These are phyloP conservation scores for Delonix regia DNA, from an alignment of 306 rosid genomes.

Conservation along the genomic window DNA sequence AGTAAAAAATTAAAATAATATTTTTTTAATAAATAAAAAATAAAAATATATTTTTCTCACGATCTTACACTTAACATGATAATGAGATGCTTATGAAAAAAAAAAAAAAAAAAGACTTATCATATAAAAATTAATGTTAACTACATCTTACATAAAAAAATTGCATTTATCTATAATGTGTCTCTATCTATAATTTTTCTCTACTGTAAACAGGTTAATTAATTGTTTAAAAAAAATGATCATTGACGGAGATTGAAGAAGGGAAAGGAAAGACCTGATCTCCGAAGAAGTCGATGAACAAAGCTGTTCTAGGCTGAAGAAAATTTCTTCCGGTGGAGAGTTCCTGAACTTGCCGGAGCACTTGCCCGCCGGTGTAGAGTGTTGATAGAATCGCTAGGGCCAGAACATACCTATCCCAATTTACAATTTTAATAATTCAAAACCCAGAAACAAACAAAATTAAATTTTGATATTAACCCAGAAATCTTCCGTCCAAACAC, in stretches of 20 bases:
- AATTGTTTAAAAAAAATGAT: not conserved
- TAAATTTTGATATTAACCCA: constrained; percentile 30
- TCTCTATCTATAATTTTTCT: too few relatives aligned
- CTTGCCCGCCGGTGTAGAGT: constrained; percentile 58
- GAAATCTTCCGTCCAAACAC: not conserved
- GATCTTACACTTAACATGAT: too few relatives aligned
- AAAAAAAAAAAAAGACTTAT: too few relatives aligned
- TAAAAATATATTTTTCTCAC: too few relatives aligned
- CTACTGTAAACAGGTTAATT: too few relatives aligned
- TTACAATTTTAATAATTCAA: not conserved
- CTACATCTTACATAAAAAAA: too few relatives aligned
- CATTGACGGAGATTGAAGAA: not conserved
- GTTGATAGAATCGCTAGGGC: constrained; percentile 57
- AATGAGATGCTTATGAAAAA: too few relatives aligned
- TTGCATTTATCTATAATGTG: too few relatives aligned
- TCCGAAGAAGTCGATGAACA: constrained; percentile 60
- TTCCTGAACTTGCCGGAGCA: constrained; percentile 48
- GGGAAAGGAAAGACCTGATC: constrained; percentile 63
- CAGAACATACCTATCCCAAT: constrained; percentile 57
- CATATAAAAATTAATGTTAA: too few relatives aligned
- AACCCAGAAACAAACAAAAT: not conserved
- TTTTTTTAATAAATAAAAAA: too few relatives aligned
- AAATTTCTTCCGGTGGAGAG: constrained; percentile 40
- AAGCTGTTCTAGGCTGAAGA: constrained; percentile 38
- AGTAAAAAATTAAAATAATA: too few relatives aligned